A percentile compares a stretch with the other conserved stretches of the same genome.
phyloP scores from a whole-genome alignment of 108 stramenopile species.

The Fragilariopsis cylindrus region DNA sequence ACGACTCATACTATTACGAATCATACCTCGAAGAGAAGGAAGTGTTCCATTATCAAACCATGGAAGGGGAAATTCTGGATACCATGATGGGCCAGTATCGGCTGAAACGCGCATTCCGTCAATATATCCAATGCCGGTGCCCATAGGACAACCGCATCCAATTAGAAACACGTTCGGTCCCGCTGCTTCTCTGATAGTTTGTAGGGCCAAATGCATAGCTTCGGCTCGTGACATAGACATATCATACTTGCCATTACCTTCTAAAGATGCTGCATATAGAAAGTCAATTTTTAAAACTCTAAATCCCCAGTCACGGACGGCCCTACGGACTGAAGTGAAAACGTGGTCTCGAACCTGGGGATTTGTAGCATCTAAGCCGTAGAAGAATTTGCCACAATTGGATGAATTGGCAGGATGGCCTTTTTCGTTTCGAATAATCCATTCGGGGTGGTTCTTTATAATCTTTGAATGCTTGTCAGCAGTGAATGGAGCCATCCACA shows the following conservation, averaged over 20 bases:
- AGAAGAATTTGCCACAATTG: constrained; percentile 94
- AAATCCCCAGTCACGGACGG: constrained; percentile 89
- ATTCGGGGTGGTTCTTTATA: constrained; percentile 86
- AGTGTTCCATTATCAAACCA: constrained; percentile 90
- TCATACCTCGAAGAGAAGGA: constrained; percentile 86
- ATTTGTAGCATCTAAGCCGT: constrained; percentile 91
- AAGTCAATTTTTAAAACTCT: constrained; percentile 91
- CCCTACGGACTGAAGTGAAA: constrained; percentile 63
- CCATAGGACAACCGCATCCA: constrained; percentile 90
- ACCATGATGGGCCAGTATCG: constrained; percentile 92
- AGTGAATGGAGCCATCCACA: constrained; percentile 93
- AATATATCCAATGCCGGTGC: constrained; percentile 75
- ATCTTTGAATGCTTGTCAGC: constrained; percentile 82
- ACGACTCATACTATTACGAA: constrained; percentile 87
- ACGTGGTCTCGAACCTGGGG: constrained; percentile 79
- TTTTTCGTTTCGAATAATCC: constrained; percentile 86
- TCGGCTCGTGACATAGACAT: constrained; percentile 84
- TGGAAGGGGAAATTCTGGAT: constrained; percentile 84
- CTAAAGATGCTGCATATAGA: constrained; percentile 88
- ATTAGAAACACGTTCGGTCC: constrained; percentile 80
- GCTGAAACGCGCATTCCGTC: constrained; percentile 89
- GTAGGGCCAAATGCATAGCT: constrained; percentile 84
- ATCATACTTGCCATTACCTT: constrained; percentile 86
- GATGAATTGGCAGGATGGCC: constrained; percentile 84
- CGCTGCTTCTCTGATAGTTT: constrained; percentile 84